These are phyloP conservation scores for Phaffia tasmanica DNA, from an alignment of 768 basidiomycete species.

Conservation along the genomic window DNA sequence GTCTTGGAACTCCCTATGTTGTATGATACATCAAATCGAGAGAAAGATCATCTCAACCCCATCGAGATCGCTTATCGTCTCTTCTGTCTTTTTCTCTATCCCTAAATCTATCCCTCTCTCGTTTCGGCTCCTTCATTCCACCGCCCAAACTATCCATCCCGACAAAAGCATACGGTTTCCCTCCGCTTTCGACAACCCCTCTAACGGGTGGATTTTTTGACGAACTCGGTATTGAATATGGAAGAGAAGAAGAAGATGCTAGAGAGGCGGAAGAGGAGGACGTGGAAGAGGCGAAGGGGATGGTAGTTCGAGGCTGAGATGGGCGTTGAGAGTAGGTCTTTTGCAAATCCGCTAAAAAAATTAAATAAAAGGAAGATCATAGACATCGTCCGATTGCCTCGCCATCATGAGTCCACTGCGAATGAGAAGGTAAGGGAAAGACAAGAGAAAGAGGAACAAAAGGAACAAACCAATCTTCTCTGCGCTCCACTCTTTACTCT, in stretches of 20 bases:
- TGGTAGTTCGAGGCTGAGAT: conserved; percentile 4
- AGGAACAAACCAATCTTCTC: conserved; percentile 54
- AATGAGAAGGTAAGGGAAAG: not conserved
- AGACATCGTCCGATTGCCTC: not conserved
- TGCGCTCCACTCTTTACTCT: conserved; percentile 57
- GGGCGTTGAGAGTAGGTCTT: conserved; percentile 12
- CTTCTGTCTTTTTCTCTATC: conserved; percentile 5
- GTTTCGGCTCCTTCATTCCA: conserved; percentile 1
- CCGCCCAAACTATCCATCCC: not conserved
- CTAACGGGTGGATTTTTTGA: not conserved
- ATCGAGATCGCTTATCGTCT: not conserved
- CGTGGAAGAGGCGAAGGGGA: conserved; percentile 7
- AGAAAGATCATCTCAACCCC: too few relatives aligned
- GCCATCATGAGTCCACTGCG: not conserved
- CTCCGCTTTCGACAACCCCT: conserved; percentile 6
- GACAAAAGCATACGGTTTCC: conserved; percentile 9
- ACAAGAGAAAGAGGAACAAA: not conserved
- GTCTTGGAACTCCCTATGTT: too few relatives aligned
- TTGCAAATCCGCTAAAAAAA: conserved; percentile 14
- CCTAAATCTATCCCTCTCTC: not conserved
- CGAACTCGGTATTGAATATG: not conserved
- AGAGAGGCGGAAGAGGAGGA: conserved; percentile 2
- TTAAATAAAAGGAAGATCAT: not conserved
- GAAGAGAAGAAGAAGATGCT: not conserved
- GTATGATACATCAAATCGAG: too few relatives aligned